Conservation (phyloP, 352 stramenopile genomes). For the Globisporangium cylindrosporum region DNA sequence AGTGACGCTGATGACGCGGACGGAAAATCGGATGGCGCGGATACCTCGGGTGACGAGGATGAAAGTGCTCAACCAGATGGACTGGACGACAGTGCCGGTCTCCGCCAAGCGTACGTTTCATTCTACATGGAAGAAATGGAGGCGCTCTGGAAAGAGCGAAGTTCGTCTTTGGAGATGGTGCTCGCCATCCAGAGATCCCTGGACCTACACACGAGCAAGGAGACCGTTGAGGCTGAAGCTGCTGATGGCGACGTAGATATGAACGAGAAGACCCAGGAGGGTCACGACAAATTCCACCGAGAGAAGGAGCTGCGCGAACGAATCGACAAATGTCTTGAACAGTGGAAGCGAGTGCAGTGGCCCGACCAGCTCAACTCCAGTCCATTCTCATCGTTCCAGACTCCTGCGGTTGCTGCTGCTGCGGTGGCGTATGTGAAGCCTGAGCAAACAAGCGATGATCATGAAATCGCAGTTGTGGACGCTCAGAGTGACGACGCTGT, state of each 20-base stretch:
- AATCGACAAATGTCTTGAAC: slow-evolving; percentile 45
- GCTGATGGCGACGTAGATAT: slow-evolving; percentile 25
- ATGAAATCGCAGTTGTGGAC: slow-evolving; percentile 9
- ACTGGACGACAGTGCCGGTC: slow-evolving; percentile 45
- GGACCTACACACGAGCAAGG: slow-evolving; percentile 7
- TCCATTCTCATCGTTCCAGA: slow-evolving; percentile 32
- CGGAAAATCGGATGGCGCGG: slow-evolving; percentile 11
- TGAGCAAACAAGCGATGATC: slow-evolving; percentile 15
- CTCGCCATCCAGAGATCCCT: slow-evolving; percentile 70
- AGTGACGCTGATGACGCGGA: not conserved
- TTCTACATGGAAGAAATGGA: slow-evolving; percentile 86
- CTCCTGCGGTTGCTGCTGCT: slow-evolving; percentile 6
- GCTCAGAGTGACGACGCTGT: slow-evolving; percentile 9
- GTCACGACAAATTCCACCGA: slow-evolving; percentile 38
- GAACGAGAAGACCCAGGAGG: slow-evolving; percentile 24
- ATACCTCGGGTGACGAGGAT: slow-evolving; percentile 5
- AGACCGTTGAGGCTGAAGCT: slow-evolving; percentile 2
- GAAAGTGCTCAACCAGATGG: not conserved
- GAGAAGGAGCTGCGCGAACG: slow-evolving; percentile 47
- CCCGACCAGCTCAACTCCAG: slow-evolving; percentile 51
- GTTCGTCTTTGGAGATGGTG: slow-evolving; percentile 71
- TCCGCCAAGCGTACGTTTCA: slow-evolving; percentile 61
- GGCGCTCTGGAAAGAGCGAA: slow-evolving; percentile 77
- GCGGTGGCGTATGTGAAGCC: slow-evolving; percentile 26
- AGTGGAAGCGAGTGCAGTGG: slow-evolving; percentile 72